Evolutionary conservation across 2,329 filamentous ascomycete genomes (phyloP).

Genomic region (Xylaria sp.): DNA sequence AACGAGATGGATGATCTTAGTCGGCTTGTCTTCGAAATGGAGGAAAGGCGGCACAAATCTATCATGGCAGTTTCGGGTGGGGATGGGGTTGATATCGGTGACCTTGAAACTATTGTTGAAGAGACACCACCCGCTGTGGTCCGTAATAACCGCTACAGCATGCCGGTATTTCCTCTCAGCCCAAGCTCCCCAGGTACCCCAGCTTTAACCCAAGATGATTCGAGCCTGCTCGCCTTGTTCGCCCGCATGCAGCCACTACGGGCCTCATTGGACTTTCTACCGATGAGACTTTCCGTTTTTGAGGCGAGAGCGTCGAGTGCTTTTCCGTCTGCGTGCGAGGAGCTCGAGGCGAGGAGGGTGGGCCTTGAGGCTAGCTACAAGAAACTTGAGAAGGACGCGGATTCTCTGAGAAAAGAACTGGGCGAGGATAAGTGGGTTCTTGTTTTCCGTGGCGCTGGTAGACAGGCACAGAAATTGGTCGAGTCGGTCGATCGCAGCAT

Average conservation of each 20-base stretch:
- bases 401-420: conserved; percentile 86
- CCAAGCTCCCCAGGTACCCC: conserved; percentile 70
- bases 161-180: conserved; percentile 71
- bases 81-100: conserved; percentile 80
- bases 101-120: conserved; percentile 92
- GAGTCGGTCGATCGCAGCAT: conserved; percentile 92
- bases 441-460: conserved; percentile 91
- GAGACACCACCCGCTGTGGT: conserved; percentile 73
- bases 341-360: conserved; percentile 79
- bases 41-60: conserved; percentile 88
- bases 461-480: conserved; percentile 95
- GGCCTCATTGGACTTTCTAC: conserved; percentile 92
- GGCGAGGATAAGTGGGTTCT: conserved; percentile 96
- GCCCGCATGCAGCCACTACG: conserved; percentile 94
- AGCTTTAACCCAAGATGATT: conserved; percentile 78
- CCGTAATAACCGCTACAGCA: conserved; percentile 74
- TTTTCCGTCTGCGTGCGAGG: conserved; percentile 91
- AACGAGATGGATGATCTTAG: conserved; percentile 83
- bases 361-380: conserved; percentile 86
- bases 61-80: conserved; percentile 70
- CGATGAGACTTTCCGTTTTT: conserved; percentile 92
- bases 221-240: conserved; percentile 87
- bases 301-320: conserved; percentile 77
- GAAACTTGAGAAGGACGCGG: conserved; percentile 88
- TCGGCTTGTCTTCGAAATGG: conserved; percentile 94